These are phyloP conservation scores for Thelonectria discophora DNA, from an alignment of 2,329 filamentous ascomycete genomes.

Conservation along the genomic window DNA sequence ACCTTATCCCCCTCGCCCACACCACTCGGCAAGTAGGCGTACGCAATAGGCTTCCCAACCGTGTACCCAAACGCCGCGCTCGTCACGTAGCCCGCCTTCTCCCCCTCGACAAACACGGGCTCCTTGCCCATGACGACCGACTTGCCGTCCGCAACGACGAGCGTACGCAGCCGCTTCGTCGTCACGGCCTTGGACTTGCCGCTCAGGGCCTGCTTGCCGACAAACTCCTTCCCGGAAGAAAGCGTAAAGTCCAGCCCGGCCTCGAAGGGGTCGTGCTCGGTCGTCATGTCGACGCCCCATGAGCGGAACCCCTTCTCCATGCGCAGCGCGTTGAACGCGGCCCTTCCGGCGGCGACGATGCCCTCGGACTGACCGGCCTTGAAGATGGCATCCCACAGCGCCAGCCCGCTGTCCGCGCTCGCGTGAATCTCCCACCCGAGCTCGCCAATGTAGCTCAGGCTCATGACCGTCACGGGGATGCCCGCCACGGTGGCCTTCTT, in stretches of 20 bases:
- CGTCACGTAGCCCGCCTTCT: constrained; percentile 65
- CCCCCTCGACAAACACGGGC: constrained; percentile 61
- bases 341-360: constrained; percentile 65
- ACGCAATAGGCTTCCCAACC: constrained; percentile 66
- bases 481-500: constrained; percentile 61
- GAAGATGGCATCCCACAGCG: constrained; percentile 67
- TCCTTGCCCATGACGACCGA: constrained; percentile 70
- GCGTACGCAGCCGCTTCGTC: constrained; percentile 53
- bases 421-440: constrained; percentile 70
- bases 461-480: constrained; percentile 64
- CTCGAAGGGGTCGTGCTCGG: constrained; percentile 69
- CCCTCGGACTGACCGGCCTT: constrained; percentile 63
- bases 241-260: constrained; percentile 64
- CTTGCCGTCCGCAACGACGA: constrained; percentile 64
- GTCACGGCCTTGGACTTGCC: constrained; percentile 49
- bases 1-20: constrained; percentile 59
- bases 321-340: constrained; percentile 65
- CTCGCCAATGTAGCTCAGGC: constrained; percentile 69
- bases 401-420: constrained; percentile 65
- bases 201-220: constrained; percentile 61
- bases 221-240: constrained; percentile 57
- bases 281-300: constrained; percentile 67
- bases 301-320: constrained; percentile 68
- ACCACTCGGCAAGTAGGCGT: constrained; percentile 62
- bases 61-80: constrained; percentile 69